These are phyloP conservation scores for Claviceps pazoutovae DNA, from an alignment of 2,329 filamentous ascomycete species.

Conservation along the genomic window DNA sequence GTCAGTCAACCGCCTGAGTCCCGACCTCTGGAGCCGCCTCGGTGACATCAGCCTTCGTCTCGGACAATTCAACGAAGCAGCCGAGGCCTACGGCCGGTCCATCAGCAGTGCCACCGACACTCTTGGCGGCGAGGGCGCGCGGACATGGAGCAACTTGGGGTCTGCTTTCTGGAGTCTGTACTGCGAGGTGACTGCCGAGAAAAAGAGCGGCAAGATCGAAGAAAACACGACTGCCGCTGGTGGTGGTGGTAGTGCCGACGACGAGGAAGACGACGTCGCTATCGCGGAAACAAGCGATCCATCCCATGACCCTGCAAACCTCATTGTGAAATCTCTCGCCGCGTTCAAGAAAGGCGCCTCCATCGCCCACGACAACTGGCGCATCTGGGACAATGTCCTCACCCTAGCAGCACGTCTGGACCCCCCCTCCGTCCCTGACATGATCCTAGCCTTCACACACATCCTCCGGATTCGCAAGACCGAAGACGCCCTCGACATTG, in stretches of 20 bases:
- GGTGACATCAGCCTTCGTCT: constrained; percentile 79
- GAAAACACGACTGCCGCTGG: constrained; percentile 12
- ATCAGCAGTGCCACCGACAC: constrained; percentile 48
- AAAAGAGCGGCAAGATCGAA: constrained; percentile 14
- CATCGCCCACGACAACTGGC: constrained; percentile 72
- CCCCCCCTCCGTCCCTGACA: constrained; percentile 61
- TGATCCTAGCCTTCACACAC: constrained; percentile 59
- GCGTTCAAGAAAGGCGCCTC: constrained; percentile 80
- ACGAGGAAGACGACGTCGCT: constrained; percentile 17
- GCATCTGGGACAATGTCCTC: constrained; percentile 94
- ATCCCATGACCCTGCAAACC: constrained; percentile 38
- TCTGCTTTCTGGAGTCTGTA: constrained; percentile 64
- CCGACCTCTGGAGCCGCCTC: constrained; percentile 76
- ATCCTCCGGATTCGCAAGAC: constrained; percentile 65
- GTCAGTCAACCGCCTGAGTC: constrained; percentile 64
- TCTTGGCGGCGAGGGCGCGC: constrained; percentile 74
- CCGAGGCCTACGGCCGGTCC: constrained; percentile 68
- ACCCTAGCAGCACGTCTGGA: constrained; percentile 67
- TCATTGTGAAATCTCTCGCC: constrained; percentile 60
- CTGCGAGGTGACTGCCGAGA: constrained; percentile 33
- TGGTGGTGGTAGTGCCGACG: constrained; percentile 1
- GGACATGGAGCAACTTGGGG: constrained; percentile 91
- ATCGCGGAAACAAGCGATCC: constrained; percentile 10
- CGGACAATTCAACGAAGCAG: constrained; percentile 61
- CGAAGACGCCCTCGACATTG: constrained; percentile 64